Evolutionary conservation across 2,329 filamentous ascomycete species (phyloP), one percentile per base, ranked within the genome.

Genomic region (Penicillium fuscoglaucum): DNA sequence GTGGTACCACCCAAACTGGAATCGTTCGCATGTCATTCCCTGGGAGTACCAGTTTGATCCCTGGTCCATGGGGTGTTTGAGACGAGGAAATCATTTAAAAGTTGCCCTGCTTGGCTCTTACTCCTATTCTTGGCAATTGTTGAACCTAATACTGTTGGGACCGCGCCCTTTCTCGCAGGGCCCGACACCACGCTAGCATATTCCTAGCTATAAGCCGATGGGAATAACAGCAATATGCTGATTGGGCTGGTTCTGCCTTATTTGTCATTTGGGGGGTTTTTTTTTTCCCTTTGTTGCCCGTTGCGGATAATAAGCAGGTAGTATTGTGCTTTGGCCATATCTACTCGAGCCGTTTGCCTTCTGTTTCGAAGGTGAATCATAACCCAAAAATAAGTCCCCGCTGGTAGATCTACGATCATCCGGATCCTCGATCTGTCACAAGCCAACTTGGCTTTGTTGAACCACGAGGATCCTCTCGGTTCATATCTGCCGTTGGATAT

Each of bases 401-500:
- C 33, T 8, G 43, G 31, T 49, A 49, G 21, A 51, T 37, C 49
- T 43, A 52, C 40, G 3, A 39, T 45, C 48, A 52, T 45, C 31
- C 39, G 47, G 35, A 17, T 55, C 45, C 44, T 50, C 37, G 3
- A 45, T 56, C 26, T 45, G 26, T 45, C 39, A 52, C 43, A 40
- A 35, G 52, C 31, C 15, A 33, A 52, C n/a, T 52, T 35, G n/a
- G 26, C 26, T 37, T 26, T 28, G 8, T 48, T 33, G 17, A 26
- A 24, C 47, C 47, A 45, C 47, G 40, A 33, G 47, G 29, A 19
- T 29, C 24, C 10, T 31, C 17, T 52, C 40, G 24, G 40, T 29
- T 52, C 24, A 39, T 52, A 57, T 52, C 40, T 45, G 24, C 40
- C 33, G 39, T 28, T 56, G 21, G 47, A 48, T 58, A 53, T 54